Evolutionary conservation across 2,329 filamentous ascomycete species (phyloP).

Genomic region (Apiospora marii): DNA sequence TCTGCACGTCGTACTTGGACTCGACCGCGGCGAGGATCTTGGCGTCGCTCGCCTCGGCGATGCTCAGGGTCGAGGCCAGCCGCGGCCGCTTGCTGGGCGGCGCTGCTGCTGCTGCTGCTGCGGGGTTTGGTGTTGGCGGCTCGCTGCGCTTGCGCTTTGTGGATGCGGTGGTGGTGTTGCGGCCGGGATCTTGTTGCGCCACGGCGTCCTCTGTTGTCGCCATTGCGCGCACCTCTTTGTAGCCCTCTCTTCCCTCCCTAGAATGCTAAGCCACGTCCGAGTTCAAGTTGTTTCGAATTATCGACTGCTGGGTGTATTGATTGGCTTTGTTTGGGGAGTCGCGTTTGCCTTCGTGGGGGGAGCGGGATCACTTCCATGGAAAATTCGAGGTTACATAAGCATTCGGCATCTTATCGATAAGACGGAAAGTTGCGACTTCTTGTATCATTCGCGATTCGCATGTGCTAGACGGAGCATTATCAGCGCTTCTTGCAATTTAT

Average conservation of each 20-base stretch:
- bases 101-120: background rate
- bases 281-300: background rate
- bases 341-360: background rate
- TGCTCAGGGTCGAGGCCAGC: constrained; percentile 35
- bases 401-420: constrained; percentile 9
- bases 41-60: constrained; percentile 47
- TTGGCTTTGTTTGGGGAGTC: background rate
- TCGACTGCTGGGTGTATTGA: background rate
- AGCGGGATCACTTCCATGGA: background rate
- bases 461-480: background rate
- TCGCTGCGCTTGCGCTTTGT: constrained; percentile 23
- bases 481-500: background rate
- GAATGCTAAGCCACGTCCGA: background rate
- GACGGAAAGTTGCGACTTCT: background rate
- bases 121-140: constrained; percentile 34
- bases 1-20: constrained; percentile 57
- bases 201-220: background rate
- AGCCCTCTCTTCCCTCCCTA: background rate
- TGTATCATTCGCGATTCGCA: background rate
- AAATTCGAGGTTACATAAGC: constrained; percentile 8
- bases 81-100: constrained; percentile 36
- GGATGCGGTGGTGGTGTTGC: background rate
- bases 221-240: background rate
- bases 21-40: constrained; percentile 53
- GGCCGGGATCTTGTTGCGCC: background rate